Conservation (phyloP, 148 eudicot species). For the Spergularia bocconei region DNA sequence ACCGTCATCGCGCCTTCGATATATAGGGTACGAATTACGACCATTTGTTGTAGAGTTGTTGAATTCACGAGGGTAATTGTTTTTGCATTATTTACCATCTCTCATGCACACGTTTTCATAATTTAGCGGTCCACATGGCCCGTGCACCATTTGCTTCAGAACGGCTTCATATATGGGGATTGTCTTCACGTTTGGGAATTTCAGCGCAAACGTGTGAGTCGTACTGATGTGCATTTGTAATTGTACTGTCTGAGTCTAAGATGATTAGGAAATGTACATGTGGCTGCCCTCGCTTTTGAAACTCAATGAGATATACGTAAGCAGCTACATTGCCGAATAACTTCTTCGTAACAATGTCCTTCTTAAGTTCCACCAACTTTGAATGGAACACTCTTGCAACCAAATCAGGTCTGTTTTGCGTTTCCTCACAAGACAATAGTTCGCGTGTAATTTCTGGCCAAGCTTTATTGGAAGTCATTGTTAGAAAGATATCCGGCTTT, state of each 20-base stretch:
- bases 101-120: background rate
- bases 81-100: background rate
- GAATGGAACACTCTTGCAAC: background rate
- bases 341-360: background rate
- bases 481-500: background rate
- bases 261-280: conserved; percentile 1
- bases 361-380: background rate
- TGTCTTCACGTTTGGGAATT: background rate
- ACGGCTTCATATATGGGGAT: background rate
- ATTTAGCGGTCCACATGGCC: background rate
- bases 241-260: background rate
- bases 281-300: background rate
- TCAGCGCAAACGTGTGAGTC: background rate
- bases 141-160: background rate
- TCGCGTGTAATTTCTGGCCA: background rate
- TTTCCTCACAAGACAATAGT: background rate
- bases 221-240: background rate
- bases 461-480: background rate
- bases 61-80: background rate
- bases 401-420: background rate
- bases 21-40: background rate
- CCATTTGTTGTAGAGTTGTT: background rate
- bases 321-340: background rate
- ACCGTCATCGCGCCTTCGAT: background rate
- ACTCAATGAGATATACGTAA: background rate